Percentiles rank a stretch among this genome's conserved stretches.
phyloP scores from a whole-genome alignment of 2,329 filamentous ascomycete species.

The Xylaria multiplex region DNA sequence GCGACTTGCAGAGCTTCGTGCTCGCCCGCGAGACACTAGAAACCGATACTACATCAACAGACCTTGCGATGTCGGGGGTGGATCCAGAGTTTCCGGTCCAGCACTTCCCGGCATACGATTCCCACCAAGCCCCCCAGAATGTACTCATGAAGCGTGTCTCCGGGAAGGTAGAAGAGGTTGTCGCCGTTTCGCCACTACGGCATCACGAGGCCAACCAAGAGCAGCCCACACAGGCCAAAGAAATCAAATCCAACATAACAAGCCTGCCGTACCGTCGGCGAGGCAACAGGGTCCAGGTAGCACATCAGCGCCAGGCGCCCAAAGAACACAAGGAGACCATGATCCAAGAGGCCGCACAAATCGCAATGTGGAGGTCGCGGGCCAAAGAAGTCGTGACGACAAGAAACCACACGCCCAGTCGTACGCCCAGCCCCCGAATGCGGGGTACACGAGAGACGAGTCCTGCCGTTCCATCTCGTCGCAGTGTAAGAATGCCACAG shows the following conservation, averaged over 20 bases:
- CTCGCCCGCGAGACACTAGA: conserved; percentile 41
- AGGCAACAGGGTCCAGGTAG: conserved; percentile 6
- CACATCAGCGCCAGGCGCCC: conserved; percentile 25
- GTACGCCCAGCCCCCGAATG: conserved; percentile 31
- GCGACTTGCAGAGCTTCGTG: conserved; percentile 43
- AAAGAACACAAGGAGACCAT: conserved; percentile 36
- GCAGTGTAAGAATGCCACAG: conserved; percentile 18
- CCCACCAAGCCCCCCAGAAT: neutral
- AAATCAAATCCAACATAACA: neutral
- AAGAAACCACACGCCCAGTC: conserved; percentile 25
- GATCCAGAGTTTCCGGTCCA: neutral
- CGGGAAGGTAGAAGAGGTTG: neutral
- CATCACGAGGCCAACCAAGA: conserved; percentile 6
- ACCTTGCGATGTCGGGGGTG: conserved; percentile 22
- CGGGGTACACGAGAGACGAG: conserved; percentile 30
- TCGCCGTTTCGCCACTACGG: neutral
- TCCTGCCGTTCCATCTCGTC: conserved; percentile 7
- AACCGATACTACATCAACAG: conserved; percentile 43
- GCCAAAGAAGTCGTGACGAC: conserved; percentile 35
- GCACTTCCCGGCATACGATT: too few species aligned
- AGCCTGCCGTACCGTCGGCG: neutral
- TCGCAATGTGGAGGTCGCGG: conserved; percentile 43
- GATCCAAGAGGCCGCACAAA: conserved; percentile 44
- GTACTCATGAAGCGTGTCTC: conserved; percentile 1
- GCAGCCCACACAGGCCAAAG: neutral